These are phyloP conservation scores for Tetrapyrgos nigripes DNA, from an alignment of 1,284 basidiomycete species.

Conservation along the genomic window DNA sequence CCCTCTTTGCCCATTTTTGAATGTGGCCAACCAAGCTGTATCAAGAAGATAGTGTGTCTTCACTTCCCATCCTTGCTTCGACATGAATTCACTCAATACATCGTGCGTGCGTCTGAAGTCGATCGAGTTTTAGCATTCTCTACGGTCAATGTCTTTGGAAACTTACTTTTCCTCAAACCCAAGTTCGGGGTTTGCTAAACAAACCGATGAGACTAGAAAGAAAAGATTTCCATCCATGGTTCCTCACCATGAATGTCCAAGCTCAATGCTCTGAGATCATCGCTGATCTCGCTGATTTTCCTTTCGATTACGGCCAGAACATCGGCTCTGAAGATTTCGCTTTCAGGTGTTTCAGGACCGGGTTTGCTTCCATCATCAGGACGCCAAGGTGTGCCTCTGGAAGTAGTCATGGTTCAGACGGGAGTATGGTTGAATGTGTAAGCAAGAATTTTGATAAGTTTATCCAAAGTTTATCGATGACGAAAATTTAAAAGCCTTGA, in stretches of 20 bases:
- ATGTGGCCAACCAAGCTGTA: slow-evolving; percentile 78
- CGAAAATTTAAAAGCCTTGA: too few relatives aligned
- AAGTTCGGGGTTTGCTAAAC: slow-evolving; percentile 65
- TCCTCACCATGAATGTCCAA: slow-evolving; percentile 69
- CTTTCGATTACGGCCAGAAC: slow-evolving; percentile 62
- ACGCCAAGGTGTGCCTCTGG: slow-evolving; percentile 4
- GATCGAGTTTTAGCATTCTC: slow-evolving; percentile 1
- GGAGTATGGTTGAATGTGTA: too few relatives aligned
- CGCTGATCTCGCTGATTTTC: slow-evolving; percentile 59
- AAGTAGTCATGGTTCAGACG: too few relatives aligned
- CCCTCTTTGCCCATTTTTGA: slow-evolving; percentile 59
- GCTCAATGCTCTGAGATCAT: slow-evolving; percentile 65
- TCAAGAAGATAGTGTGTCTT: slow-evolving; percentile 60
- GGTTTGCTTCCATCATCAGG: slow-evolving; percentile 8
- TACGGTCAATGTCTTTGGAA: slow-evolving; percentile 6
- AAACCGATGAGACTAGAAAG: neutral
- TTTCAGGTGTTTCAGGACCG: slow-evolving; percentile 7
- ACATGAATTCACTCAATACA: slow-evolving; percentile 61
- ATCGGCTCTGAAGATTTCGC: slow-evolving; percentile 45
- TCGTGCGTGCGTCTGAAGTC: slow-evolving; percentile 58
- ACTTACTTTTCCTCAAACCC: slow-evolving; percentile 61
- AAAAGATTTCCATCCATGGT: neutral
- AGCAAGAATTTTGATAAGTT: too few relatives aligned
- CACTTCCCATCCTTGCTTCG: slow-evolving; percentile 63
- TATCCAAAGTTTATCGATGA: too few relatives aligned